Percentiles rank a stretch among this genome's conserved stretches.
Evolutionary conservation across 1,139 yeast species (phyloP).

Genomic region (Yamadazyma atlantica): DNA sequence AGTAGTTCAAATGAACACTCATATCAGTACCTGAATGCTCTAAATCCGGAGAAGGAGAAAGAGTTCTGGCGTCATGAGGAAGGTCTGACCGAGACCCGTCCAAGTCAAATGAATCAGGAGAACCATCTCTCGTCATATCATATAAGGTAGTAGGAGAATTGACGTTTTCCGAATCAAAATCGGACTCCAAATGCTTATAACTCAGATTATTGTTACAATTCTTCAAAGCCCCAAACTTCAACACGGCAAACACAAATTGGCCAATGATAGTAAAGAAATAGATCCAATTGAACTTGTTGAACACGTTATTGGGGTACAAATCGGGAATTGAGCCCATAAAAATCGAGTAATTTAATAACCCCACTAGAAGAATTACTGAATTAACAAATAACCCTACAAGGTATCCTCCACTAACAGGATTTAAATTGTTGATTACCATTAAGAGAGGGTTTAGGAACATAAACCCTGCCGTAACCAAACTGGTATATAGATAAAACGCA

Average conservation of each 20-base stretch:
- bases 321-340: constrained; percentile 61
- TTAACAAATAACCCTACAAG: constrained; percentile 57
- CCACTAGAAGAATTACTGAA: constrained; percentile 41
- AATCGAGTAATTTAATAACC: constrained; percentile 58
- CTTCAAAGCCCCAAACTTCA: constrained; percentile 18
- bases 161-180: constrained; percentile 27
- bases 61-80: neutral
- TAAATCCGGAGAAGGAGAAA: constrained; percentile 3
- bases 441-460: constrained; percentile 68
- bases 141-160: constrained; percentile 42
- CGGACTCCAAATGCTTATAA: constrained; percentile 33
- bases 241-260: constrained; percentile 55
- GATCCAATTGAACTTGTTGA: constrained; percentile 63
- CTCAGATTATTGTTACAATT: constrained; percentile 3
- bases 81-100: constrained; percentile 2
- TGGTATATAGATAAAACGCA: constrained; percentile 60
- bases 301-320: constrained; percentile 76
- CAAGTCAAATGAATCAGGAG: constrained; percentile 16
- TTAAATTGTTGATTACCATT: constrained; percentile 61
- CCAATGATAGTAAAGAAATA: constrained; percentile 50
- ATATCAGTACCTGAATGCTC: constrained; percentile 11
- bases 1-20: constrained; percentile 10
- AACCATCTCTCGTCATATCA: constrained; percentile 24
- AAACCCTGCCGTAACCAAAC: constrained; percentile 45
- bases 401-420: constrained; percentile 49